Evolutionary conservation across 2,329 filamentous ascomycete genomes (phyloP).

Genomic region (Stagonosporopsis cucurbitacearum): DNA sequence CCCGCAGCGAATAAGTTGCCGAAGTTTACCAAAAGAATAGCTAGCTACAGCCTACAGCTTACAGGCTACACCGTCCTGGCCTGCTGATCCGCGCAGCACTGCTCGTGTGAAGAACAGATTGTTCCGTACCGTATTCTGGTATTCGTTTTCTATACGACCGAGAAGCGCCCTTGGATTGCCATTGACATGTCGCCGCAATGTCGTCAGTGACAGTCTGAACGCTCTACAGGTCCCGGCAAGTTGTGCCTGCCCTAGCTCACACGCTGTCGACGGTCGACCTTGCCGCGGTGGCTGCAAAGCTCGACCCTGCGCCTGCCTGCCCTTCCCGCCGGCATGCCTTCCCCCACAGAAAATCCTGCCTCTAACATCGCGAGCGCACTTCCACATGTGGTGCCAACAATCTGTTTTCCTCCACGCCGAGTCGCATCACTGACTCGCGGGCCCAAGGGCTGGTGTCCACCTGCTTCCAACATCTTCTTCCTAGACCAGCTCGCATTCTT

Average conservation of each 20-base stretch:
- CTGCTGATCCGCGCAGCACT: not conserved
- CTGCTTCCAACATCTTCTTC: constrained; percentile 1
- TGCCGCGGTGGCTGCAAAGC: constrained; percentile 12
- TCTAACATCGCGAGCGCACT: constrained; percentile 12
- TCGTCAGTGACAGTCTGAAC: constrained; percentile 12
- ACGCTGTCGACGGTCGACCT: constrained; percentile 5
- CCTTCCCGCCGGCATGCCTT: constrained; percentile 25
- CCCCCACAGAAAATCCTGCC: constrained; percentile 34
- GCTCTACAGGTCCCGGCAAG: constrained; percentile 6
- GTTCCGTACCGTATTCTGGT: not conserved
- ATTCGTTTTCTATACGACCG: constrained; percentile 3
- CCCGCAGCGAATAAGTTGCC: constrained; percentile 27
- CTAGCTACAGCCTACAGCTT: no score
- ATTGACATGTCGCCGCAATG: constrained; percentile 9
- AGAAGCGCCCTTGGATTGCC: not conserved
- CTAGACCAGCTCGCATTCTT: constrained; percentile 8
- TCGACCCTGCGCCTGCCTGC: constrained; percentile 15
- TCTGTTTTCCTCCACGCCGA: constrained; percentile 8
- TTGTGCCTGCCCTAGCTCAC: constrained; percentile 1
- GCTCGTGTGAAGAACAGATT: not conserved
- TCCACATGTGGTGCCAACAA: constrained; percentile 14
- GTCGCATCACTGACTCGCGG: constrained; percentile 7
- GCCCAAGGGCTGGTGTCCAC: constrained; percentile 2
- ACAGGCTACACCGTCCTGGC: no score
- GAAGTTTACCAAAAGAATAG: constrained; percentile 5